A percentile compares a stretch with the other conserved stretches of the same genome.
These are phyloP conservation scores for Gomphus bonarii DNA, from an alignment of 1,284 basidiomycete genomes.

Conservation along the genomic window DNA sequence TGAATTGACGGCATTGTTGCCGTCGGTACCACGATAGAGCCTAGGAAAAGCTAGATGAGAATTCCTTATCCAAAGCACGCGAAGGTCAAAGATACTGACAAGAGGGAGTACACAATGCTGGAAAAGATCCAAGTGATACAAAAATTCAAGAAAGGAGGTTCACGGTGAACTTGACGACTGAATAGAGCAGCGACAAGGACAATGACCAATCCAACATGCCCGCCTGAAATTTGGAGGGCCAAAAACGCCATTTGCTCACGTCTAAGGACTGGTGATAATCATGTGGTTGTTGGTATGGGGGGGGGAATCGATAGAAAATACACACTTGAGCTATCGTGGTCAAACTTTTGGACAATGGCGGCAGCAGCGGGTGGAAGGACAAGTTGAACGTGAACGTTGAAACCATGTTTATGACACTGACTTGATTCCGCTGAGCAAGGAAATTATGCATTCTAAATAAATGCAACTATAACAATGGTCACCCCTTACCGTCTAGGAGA, in stretches of 20 bases:
- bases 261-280: not conserved
- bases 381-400: not conserved
- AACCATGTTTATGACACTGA: not conserved
- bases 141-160: conserved; percentile 28
- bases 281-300: not conserved
- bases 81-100: no score
- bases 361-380: not conserved
- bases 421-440: not conserved
- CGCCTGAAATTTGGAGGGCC: conserved; percentile 23
- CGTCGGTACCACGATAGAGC: conserved; percentile 4
- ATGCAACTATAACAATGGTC: no score
- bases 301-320: not conserved
- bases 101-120: conserved; percentile 24
- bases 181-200: conserved; percentile 22
- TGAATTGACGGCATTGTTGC: not conserved
- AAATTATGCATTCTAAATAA: not conserved
- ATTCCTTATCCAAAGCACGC: no score
- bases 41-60: not conserved
- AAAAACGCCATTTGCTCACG: conserved; percentile 18
- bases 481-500: not conserved
- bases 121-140: conserved; percentile 26
- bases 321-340: not conserved
- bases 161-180: conserved; percentile 20
- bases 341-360: not conserved
- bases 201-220: conserved; percentile 19